A percentile compares a stretch with the other conserved stretches of the same genome.
These are phyloP conservation scores for Fusarium camptoceras DNA, from an alignment of 2,329 filamentous ascomycete species.

Conservation along the genomic window DNA sequence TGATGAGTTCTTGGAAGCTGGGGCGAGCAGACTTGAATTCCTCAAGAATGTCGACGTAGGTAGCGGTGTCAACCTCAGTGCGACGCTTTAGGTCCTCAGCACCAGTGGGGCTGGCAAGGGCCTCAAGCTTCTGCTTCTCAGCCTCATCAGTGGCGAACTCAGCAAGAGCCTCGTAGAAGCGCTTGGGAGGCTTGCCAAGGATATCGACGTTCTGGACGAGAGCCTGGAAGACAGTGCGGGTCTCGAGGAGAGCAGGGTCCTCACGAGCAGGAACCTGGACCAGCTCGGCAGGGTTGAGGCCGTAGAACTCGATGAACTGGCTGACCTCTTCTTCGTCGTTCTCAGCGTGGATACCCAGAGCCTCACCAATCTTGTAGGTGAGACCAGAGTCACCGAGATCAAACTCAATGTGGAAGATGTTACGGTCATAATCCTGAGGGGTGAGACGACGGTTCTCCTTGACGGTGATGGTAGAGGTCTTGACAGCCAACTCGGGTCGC, in stretches of 20 bases:
- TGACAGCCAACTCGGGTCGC: constrained; percentile 85
- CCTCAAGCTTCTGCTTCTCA: constrained; percentile 83
- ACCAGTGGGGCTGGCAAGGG: constrained; percentile 81
- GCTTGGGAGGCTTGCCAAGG: constrained; percentile 95
- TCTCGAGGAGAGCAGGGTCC: constrained; percentile 78
- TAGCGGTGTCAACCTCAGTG: constrained; percentile 89
- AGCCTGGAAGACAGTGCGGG: constrained; percentile 92
- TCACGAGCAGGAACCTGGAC: constrained; percentile 94
- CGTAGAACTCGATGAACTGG: constrained; percentile 91
- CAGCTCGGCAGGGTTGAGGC: constrained; percentile 82
- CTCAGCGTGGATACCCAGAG: constrained; percentile 94
- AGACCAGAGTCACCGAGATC: constrained; percentile 91
- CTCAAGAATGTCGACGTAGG: constrained; percentile 88
- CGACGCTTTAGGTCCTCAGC: constrained; percentile 92
- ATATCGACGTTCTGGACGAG: constrained; percentile 95
- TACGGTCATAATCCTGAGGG: constrained; percentile 88
- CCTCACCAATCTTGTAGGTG: constrained; percentile 97
- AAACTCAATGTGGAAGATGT: constrained; percentile 99
- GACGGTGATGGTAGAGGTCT: constrained; percentile 89
- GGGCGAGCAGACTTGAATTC: constrained; percentile 93
- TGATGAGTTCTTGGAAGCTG: constrained; percentile 86
- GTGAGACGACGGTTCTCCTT: constrained; percentile 97
- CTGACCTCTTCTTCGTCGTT: constrained; percentile 84
- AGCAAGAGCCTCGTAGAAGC: constrained; percentile 93
- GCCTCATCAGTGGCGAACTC: constrained; percentile 85